Conservation (phyloP, 495 filamentous ascomycete genomes). For the Elasticomyces elasticus region DNA sequence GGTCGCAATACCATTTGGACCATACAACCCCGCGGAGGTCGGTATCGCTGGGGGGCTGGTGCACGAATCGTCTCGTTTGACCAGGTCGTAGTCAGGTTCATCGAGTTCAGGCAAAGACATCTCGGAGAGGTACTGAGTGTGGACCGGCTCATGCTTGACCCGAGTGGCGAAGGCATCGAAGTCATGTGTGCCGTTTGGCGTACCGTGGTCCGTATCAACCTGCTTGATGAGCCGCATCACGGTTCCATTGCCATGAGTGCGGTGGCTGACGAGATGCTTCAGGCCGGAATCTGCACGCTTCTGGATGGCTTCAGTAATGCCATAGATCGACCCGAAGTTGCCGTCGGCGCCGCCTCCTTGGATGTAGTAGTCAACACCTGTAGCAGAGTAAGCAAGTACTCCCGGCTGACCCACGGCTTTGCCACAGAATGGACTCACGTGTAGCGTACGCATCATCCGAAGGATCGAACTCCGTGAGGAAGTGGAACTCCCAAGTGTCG, state of each 20-base stretch:
- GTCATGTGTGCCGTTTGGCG: not conserved
- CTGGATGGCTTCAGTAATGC: not conserved
- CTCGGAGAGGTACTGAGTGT: not conserved
- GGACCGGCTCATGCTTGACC: not conserved
- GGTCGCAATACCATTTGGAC: not conserved
- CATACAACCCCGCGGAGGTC: too few relatives aligned
- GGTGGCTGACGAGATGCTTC: constrained; percentile 1
- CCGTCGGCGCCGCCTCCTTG: too few relatives aligned
- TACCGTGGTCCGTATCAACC: constrained; percentile 1
- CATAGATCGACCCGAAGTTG: not conserved
- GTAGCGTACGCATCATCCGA: not conserved
- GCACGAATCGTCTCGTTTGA: too few relatives aligned
- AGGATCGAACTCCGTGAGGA: not conserved
- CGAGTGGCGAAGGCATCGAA: too few relatives aligned
- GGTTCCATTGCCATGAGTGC: not conserved
- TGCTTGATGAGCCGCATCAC: not conserved
- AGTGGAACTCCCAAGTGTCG: not conserved
- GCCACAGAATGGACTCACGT: too few relatives aligned
- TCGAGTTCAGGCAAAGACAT: not conserved
- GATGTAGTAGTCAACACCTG: not conserved
- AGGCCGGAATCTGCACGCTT: not conserved
- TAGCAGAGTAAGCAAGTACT: too few relatives aligned
- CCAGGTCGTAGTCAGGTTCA: too few relatives aligned
- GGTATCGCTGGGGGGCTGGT: too few relatives aligned
- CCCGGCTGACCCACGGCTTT: too few relatives aligned